Evolutionary conservation across 202 grass and related monocot species (phyloP).

Genomic region (Zizania palustris): DNA sequence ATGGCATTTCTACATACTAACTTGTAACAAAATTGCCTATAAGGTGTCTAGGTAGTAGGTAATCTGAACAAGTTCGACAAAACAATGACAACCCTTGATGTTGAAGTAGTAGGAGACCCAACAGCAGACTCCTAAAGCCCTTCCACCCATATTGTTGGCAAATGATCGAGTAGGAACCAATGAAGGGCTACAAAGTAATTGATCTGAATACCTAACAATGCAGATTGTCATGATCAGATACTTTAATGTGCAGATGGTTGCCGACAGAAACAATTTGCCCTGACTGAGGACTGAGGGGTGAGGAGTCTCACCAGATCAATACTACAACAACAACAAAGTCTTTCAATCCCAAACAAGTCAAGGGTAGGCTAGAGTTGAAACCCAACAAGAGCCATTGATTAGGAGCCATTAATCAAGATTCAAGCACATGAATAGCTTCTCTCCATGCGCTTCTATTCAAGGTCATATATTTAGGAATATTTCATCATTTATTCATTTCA

Average conservation of each 20-base stretch:
- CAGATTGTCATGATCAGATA: not conserved
- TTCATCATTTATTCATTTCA: too few species aligned
- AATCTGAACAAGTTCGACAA: not conserved
- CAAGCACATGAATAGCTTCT: too few species aligned
- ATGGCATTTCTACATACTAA: slow-evolving; percentile 21
- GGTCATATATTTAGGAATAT: too few species aligned
- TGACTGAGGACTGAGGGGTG: too few species aligned
- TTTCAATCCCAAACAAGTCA: too few species aligned
- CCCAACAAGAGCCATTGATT: too few species aligned
- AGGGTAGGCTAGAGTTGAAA: too few species aligned
- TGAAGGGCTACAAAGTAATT: not conserved
- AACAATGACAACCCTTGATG: slow-evolving; percentile 9
- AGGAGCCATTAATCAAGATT: too few species aligned
- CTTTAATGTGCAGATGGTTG: not conserved
- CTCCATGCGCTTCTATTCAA: too few species aligned
- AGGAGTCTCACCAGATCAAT: not conserved
- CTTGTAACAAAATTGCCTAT: slow-evolving; percentile 26
- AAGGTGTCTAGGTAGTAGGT: not conserved
- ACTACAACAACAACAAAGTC: too few species aligned
- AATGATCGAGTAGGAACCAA: not conserved
- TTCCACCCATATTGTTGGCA: slow-evolving; percentile 1
- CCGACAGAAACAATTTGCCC: slow-evolving; percentile 11
- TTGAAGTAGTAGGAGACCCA: not conserved
- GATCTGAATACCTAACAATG: slow-evolving; percentile 19
- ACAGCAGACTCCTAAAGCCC: not conserved